A percentile compares a stretch with the other conserved stretches of the same genome.
These are phyloP conservation scores for Tulasnella sp. DNA, from an alignment of 768 basidiomycete species.

Conservation along the genomic window DNA sequence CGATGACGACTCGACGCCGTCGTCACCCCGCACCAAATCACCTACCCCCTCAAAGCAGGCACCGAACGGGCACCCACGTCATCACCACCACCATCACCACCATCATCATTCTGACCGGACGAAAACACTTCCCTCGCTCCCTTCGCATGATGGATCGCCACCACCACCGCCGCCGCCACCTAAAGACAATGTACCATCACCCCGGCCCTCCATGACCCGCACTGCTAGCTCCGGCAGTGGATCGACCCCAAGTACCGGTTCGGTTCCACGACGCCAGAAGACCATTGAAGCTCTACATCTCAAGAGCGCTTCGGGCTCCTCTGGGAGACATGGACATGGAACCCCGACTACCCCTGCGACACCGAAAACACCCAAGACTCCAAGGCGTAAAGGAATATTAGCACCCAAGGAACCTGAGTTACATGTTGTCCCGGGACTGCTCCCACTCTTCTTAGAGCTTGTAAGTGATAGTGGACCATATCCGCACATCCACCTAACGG, in stretches of 20 bases:
- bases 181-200: background rate
- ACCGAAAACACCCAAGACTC: conserved; percentile 27
- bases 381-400: conserved; percentile 17
- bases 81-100: background rate
- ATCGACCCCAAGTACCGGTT: background rate
- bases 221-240: background rate
- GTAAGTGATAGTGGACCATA: conserved; percentile 51
- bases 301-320: conserved; percentile 12
- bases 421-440: conserved; percentile 71
- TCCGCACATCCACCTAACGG: conserved; percentile 12
- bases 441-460: conserved; percentile 92
- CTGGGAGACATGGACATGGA: conserved; percentile 16
- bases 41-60: background rate
- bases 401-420: conserved; percentile 60
- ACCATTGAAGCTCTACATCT: conserved; percentile 22
- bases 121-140: conserved; percentile 3
- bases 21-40: conserved; percentile 4
- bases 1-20: conserved; percentile 44
- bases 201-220: background rate
- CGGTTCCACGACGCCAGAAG: conserved; percentile 3
- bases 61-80: background rate
- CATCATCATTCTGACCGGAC: background rate
- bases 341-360: conserved; percentile 15
- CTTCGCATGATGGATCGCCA: background rate
- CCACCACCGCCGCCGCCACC: conserved; percentile 6